A percentile compares a stretch with the other conserved stretches of the same genome.
These are phyloP conservation scores for Pseudogymnoascus verrucosus DNA, from an alignment of 2,329 filamentous ascomycete species.

Conservation along the genomic window DNA sequence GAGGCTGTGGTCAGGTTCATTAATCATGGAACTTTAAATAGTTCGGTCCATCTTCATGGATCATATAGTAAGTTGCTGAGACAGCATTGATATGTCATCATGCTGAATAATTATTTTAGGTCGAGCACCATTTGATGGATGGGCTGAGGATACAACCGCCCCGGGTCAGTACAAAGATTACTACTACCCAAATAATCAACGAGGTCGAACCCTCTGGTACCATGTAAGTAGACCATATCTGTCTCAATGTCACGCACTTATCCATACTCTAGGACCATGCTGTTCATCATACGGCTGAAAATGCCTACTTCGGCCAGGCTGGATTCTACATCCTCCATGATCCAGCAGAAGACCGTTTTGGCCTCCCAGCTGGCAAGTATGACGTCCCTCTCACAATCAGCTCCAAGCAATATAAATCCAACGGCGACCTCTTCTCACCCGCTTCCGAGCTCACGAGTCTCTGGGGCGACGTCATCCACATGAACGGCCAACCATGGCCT, in stretches of 20 bases:
- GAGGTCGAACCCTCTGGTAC: slow-evolving; percentile 46
- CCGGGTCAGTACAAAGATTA: slow-evolving; percentile 53
- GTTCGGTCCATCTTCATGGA: slow-evolving; percentile 46
- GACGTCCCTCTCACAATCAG: slow-evolving; percentile 28
- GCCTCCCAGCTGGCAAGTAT: neutral
- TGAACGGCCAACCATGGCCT: slow-evolving; percentile 53
- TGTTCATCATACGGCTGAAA: slow-evolving; percentile 38
- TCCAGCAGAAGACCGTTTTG: slow-evolving; percentile 22
- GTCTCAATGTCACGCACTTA: too few species aligned
- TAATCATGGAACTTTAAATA: slow-evolving; percentile 7
- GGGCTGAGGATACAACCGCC: slow-evolving; percentile 42
- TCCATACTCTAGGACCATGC: slow-evolving; percentile 25
- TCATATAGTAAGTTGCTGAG: slow-evolving; percentile 30
- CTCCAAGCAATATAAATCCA: slow-evolving; percentile 43
- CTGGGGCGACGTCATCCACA: slow-evolving; percentile 50
- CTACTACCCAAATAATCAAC: slow-evolving; percentile 52
- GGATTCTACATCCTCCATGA: slow-evolving; percentile 49
- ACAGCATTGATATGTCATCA: too few species aligned
- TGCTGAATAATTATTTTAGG: neutral
- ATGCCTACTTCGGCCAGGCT: slow-evolving; percentile 49
- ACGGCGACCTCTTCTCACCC: slow-evolving; percentile 42
- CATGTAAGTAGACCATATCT: slow-evolving; percentile 27
- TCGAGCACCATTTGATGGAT: slow-evolving; percentile 40
- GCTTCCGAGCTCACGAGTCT: slow-evolving; percentile 37
- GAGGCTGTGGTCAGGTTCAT: slow-evolving; percentile 39